phyloP scores from a whole-genome alignment of 2,329 filamentous ascomycete species.

The Botryotinia narcissicola region DNA sequence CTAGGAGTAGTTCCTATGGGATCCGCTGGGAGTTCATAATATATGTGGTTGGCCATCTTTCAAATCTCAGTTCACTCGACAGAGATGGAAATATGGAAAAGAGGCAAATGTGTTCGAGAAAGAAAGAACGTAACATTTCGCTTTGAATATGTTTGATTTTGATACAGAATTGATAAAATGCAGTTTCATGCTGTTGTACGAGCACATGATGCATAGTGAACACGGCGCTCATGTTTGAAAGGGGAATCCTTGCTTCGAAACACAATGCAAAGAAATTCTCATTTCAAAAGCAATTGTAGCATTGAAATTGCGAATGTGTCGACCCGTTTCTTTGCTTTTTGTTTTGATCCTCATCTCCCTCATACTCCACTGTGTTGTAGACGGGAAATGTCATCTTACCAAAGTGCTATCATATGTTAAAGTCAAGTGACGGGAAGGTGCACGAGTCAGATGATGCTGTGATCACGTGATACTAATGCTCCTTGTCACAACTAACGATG shows the following conservation, averaged over 20 bases:
- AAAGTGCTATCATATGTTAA: neutral
- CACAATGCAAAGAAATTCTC: constrained; percentile 10
- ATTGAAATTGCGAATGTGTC: neutral
- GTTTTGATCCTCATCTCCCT: neutral
- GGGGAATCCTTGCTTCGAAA: constrained; percentile 15
- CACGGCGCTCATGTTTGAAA: constrained; percentile 1
- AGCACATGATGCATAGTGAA: constrained; percentile 17
- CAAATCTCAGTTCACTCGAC: neutral
- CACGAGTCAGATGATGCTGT: neutral
- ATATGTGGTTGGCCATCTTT: neutral
- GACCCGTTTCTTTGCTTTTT: neutral
- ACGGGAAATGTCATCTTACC: neutral
- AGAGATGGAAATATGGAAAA: neutral
- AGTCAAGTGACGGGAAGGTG: neutral
- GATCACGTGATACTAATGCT: neutral
- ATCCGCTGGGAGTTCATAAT: constrained; percentile 17
- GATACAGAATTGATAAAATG: neutral
- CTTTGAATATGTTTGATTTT: neutral
- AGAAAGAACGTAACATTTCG: neutral
- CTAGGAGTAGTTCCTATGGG: neutral
- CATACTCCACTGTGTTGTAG: neutral
- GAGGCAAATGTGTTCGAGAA: neutral
- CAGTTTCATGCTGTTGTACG: constrained; percentile 6
- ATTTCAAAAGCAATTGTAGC: constrained; percentile 1
- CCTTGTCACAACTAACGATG: neutral